A percentile compares a stretch with the other conserved stretches of the same genome.
Evolutionary conservation across 495 filamentous ascomycete genomes (phyloP).

Genomic region (Tuber aestivum): DNA sequence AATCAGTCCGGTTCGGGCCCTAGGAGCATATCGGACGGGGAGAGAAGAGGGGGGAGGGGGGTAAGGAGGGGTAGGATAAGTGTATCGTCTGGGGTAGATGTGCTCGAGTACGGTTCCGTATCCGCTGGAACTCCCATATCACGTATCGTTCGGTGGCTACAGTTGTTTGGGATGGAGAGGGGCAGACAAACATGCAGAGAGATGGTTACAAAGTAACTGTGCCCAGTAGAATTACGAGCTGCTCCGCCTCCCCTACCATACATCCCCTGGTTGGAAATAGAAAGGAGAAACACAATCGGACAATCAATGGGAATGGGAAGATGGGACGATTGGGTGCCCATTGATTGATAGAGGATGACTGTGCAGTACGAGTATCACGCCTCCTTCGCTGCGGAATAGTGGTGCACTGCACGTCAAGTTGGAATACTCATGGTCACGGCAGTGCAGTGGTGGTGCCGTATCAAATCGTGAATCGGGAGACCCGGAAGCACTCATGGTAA

Average conservation of each 20-base stretch:
- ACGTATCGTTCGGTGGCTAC: no score
- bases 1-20: neutral
- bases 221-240: neutral
- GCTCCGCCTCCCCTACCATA: neutral
- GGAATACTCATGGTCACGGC: neutral
- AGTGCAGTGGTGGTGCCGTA: neutral
- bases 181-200: neutral
- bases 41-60: neutral
- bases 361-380: no score
- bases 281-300: neutral
- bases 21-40: neutral
- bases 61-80: neutral
- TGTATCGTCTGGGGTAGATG: neutral
- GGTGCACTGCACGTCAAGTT: no score
- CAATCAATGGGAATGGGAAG: neutral
- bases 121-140: neutral
- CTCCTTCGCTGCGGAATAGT: neutral
- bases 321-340: neutral
- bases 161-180: no score
- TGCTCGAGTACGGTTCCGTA: constrained; percentile 5
- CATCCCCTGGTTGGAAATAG: no score
- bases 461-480: neutral
- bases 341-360: neutral
- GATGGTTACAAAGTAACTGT: neutral
- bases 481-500: neutral